phyloP scores from a whole-genome alignment of 2,329 filamentous ascomycete species.

The Microsporum audouinii region DNA sequence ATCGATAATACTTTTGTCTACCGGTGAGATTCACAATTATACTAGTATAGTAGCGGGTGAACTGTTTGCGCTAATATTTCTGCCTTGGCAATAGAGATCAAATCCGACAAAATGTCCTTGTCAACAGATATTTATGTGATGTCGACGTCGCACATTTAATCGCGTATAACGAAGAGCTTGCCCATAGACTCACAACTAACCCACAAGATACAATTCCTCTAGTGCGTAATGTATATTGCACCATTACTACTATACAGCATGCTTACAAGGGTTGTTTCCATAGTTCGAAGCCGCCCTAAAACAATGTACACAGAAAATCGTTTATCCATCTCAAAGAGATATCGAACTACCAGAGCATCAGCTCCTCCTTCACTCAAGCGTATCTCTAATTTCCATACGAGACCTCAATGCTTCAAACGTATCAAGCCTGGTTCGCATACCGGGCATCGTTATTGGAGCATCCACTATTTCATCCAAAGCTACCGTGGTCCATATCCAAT shows the following conservation, averaged over 20 bases:
- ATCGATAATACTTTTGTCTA: constrained; percentile 93
- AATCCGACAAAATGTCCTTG: constrained; percentile 82
- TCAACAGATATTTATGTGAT: constrained; percentile 93
- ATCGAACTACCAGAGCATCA: constrained; percentile 80
- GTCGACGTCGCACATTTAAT: constrained; percentile 93
- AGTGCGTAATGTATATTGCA: constrained; percentile 41
- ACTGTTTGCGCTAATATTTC: not conserved
- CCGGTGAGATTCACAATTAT: constrained; percentile 47
- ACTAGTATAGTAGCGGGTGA: not conserved
- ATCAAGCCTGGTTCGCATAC: constrained; percentile 87
- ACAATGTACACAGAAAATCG: constrained; percentile 83
- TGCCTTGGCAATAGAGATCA: constrained; percentile 57
- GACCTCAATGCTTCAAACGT: constrained; percentile 89
- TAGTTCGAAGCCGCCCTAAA: constrained; percentile 86
- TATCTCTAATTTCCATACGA: constrained; percentile 82
- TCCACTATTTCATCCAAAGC: constrained; percentile 96
- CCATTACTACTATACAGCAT: not conserved
- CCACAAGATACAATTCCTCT: constrained; percentile 87
- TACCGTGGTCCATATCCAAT: constrained; percentile 73
- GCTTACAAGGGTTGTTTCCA: not conserved
- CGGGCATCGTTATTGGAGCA: constrained; percentile 93
- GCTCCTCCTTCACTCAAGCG: constrained; percentile 83
- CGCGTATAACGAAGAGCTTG: constrained; percentile 89
- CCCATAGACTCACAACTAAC: constrained; percentile 76
- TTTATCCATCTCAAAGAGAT: constrained; percentile 62